Conservation (phyloP, 768 basidiomycete genomes). For the Hortiboletus campestris region DNA sequence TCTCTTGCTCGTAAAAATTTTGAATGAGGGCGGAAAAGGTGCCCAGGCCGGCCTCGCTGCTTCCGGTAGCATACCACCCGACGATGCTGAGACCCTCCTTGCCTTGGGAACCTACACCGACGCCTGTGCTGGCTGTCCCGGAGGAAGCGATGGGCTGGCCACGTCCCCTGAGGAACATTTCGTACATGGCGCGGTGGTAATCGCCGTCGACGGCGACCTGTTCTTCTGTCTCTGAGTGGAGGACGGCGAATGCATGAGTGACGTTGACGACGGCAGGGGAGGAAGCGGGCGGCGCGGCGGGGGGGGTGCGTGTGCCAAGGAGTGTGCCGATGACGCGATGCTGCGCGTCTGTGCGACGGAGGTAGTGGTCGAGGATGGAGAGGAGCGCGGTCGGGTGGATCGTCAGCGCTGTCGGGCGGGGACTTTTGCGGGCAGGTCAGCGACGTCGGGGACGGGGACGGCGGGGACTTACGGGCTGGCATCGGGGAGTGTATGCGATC, state of each 20-base stretch:
- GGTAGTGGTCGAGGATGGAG: constrained; percentile 94
- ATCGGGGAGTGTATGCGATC: constrained; percentile 27
- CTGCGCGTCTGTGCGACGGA: constrained; percentile 78
- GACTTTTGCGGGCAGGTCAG: constrained; percentile 39
- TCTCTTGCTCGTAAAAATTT: constrained; percentile 95
- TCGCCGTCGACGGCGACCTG: constrained; percentile 97
- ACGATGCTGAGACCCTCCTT: constrained; percentile 83
- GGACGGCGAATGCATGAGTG: constrained; percentile 83
- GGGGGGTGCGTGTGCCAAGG: constrained; percentile 69
- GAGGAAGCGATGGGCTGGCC: constrained; percentile 43
- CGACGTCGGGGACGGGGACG: background rate
- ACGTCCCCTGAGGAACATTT: constrained; percentile 65
- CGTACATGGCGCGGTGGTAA: constrained; percentile 91
- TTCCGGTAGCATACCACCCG: constrained; percentile 87
- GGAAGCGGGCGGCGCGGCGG: constrained; percentile 29
- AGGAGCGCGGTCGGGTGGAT: constrained; percentile 92
- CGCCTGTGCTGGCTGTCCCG: constrained; percentile 14
- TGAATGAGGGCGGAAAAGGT: constrained; percentile 96
- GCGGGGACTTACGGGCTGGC: constrained; percentile 34
- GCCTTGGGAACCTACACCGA: constrained; percentile 21
- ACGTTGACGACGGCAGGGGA: constrained; percentile 54
- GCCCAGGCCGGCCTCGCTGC: constrained; percentile 59
- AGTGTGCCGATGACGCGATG: constrained; percentile 94
- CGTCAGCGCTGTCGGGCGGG: constrained; percentile 69
- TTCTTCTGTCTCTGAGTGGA: constrained; percentile 89